phyloP scores from a whole-genome alignment of 331 rosid genomes.

The Pyrus hybrid region DNA sequence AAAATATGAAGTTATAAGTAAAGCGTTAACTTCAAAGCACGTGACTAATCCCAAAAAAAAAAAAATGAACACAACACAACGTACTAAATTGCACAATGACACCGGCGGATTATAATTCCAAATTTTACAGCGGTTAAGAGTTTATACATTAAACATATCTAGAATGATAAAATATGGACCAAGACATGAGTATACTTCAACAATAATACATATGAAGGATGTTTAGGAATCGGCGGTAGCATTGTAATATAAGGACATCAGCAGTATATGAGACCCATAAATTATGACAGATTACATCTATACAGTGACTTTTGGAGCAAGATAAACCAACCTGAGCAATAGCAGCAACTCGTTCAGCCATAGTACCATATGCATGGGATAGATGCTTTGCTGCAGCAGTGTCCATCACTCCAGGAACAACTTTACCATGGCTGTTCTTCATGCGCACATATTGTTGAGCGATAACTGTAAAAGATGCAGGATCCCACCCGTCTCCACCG shows the following conservation, averaged over 20 bases:
- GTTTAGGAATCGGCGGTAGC: background rate
- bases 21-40: background rate
- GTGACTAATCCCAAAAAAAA: background rate
- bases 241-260: background rate
- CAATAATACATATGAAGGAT: background rate
- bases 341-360: slow-evolving; percentile 81
- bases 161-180: background rate
- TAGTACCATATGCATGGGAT: slow-evolving; percentile 76
- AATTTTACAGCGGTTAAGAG: background rate
- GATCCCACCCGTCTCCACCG: slow-evolving; percentile 95
- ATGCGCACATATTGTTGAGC: slow-evolving; percentile 86
- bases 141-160: background rate
- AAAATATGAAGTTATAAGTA: slow-evolving; percentile 5
- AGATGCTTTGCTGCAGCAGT: slow-evolving; percentile 78
- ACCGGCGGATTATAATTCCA: background rate
- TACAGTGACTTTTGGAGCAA: slow-evolving; percentile 4
- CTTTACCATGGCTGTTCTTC: slow-evolving; percentile 68
- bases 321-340: slow-evolving; percentile 80
- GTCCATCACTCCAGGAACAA: slow-evolving; percentile 94
- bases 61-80: background rate
- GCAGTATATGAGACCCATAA: too few relatives aligned
- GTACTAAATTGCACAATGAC: too few relatives aligned
- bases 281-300: too few relatives aligned
- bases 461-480: slow-evolving; percentile 77
- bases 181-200: background rate